phyloP scores from a whole-genome alignment of 2,329 filamentous ascomycete genomes.

The Aspergillus brunneoviolaceus region DNA sequence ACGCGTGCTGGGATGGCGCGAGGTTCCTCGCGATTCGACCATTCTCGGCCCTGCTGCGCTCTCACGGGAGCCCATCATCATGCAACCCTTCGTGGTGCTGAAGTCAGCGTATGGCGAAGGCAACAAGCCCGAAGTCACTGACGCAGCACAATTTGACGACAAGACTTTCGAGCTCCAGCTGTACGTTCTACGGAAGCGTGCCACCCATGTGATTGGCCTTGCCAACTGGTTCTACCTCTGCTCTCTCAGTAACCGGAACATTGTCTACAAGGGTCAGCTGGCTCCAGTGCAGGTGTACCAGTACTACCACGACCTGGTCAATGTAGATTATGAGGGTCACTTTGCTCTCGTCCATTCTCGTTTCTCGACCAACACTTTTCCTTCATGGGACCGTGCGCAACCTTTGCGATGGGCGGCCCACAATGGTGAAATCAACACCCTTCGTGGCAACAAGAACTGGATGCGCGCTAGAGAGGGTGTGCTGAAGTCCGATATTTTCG shows the following conservation, averaged over 20 bases:
- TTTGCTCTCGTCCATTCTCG: conserved; percentile 96
- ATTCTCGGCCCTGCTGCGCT: conserved; percentile 88
- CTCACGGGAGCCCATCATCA: conserved; percentile 90
- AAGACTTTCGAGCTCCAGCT: conserved; percentile 87
- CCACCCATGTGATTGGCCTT: conserved; percentile 89
- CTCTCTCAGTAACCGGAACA: conserved; percentile 95
- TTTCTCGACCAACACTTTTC: conserved; percentile 98
- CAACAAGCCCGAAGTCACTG: conserved; percentile 73
- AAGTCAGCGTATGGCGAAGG: conserved; percentile 80
- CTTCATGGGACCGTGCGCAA: conserved; percentile 96
- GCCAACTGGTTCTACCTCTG: conserved; percentile 99
- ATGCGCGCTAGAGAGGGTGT: conserved; percentile 96
- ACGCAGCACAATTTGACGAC: conserved; percentile 78
- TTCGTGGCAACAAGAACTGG: conserved; percentile 99
- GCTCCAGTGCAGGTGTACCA: conserved; percentile 94
- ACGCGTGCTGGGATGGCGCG: conserved; percentile 92
- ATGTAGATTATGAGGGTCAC: conserved; percentile 95
- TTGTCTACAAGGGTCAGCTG: conserved; percentile 97
- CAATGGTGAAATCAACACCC: conserved; percentile 97
- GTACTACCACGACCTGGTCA: conserved; percentile 96
- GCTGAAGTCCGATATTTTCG: conserved; percentile 88
- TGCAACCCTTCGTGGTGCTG: conserved; percentile 93
- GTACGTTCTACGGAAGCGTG: conserved; percentile 90
- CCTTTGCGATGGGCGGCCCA: conserved; percentile 95
- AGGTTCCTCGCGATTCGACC: conserved; percentile 89